Evolutionary conservation across 2,329 filamentous ascomycete genomes (phyloP).

Genomic region (Venturia oleaginea): DNA sequence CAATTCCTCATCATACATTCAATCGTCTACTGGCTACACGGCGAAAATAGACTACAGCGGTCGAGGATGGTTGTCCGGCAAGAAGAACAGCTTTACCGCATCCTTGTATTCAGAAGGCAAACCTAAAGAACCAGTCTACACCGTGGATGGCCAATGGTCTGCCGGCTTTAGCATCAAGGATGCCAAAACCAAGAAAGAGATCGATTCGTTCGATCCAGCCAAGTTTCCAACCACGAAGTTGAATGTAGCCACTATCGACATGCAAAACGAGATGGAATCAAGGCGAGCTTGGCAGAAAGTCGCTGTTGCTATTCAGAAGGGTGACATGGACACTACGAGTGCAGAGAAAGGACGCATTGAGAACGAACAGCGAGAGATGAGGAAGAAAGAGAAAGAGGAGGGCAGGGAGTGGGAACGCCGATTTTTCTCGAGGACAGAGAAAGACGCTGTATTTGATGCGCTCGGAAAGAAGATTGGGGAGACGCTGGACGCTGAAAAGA

Average conservation of each 20-base stretch:
- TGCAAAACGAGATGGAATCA: constrained; percentile 81
- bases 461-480: constrained; percentile 37
- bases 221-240: constrained; percentile 53
- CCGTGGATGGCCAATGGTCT: constrained; percentile 84
- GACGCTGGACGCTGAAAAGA: constrained; percentile 51
- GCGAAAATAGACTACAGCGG: constrained; percentile 88
- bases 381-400: constrained; percentile 66
- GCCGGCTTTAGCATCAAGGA: constrained; percentile 71
- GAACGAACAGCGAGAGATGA: constrained; percentile 70
- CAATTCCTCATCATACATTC: constrained; percentile 75
- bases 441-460: constrained; percentile 37
- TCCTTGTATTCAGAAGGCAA: constrained; percentile 58
- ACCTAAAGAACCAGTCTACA: constrained; percentile 70
- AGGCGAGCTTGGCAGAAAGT: constrained; percentile 84
- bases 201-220: constrained; percentile 39
- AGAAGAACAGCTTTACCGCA: constrained; percentile 86
- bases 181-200: constrained; percentile 39
- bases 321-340: constrained; percentile 75
- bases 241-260: constrained; percentile 59
- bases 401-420: constrained; percentile 69
- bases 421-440: constrained; percentile 56
- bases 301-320: constrained; percentile 65
- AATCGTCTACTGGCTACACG: constrained; percentile 76
- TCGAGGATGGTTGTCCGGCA: constrained; percentile 88
- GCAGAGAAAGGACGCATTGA: constrained; percentile 83